Percentiles rank a stretch among this genome's conserved stretches.
Evolutionary conservation across 2,329 filamentous ascomycete species (phyloP).

Genomic region (Ceratocystiopsis brevicomis): DNA sequence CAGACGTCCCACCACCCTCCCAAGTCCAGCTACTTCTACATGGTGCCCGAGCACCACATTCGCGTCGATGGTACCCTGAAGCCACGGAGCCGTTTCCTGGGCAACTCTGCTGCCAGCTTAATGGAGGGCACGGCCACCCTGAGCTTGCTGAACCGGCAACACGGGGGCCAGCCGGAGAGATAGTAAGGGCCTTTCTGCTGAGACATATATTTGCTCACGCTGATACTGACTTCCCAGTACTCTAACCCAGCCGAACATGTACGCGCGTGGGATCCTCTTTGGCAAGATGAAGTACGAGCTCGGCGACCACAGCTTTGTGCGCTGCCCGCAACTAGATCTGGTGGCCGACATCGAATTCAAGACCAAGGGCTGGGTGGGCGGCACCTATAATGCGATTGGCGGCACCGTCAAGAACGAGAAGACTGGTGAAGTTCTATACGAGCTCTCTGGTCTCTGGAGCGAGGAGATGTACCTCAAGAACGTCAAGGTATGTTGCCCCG

Average conservation of each 20-base stretch:
- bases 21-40: conserved; percentile 98
- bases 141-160: conserved; percentile 59
- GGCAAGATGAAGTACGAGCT: conserved; percentile 99
- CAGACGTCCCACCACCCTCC: conserved; percentile 97
- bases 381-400: conserved; percentile 90
- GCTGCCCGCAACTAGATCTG: conserved; percentile 73
- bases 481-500: conserved; percentile 32
- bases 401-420: conserved; percentile 77
- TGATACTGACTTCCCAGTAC: conserved; percentile 35
- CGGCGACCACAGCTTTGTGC: conserved; percentile 83
- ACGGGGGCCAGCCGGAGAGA: conserved; percentile 52
- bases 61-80: conserved; percentile 92
- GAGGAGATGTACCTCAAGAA: conserved; percentile 89
- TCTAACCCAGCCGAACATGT: conserved; percentile 97
- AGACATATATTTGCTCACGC: neutral
- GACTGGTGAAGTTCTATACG: conserved; percentile 73
- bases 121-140: conserved; percentile 95
- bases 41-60: conserved; percentile 84
- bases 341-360: conserved; percentile 94
- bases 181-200: conserved; percentile 42
- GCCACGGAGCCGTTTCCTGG: conserved; percentile 82
- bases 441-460: conserved; percentile 83
- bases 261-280: conserved; percentile 87
- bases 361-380: conserved; percentile 91
- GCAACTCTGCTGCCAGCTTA: conserved; percentile 91